phyloP scores from a whole-genome alignment of 225 moss, liverwort and hornwort species.

The Sphagnum tenellum region DNA sequence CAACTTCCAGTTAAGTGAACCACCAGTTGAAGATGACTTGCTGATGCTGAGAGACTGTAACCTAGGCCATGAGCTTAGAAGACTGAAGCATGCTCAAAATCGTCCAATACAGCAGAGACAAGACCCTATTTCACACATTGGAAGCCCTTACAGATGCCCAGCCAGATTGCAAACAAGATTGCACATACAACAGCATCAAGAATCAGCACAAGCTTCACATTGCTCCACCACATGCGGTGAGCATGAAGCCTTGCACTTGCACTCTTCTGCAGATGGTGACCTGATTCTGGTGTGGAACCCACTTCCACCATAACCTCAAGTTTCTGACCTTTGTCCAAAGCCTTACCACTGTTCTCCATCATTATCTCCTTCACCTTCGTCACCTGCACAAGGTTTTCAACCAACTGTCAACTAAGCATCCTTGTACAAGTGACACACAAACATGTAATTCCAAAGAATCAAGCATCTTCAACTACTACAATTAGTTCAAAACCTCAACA shows the following conservation, averaged over 20 bases:
- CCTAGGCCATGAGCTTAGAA: no score
- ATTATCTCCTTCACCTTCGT: slow-evolving; percentile 43
- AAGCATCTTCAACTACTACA: no score
- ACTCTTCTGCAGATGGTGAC: slow-evolving; percentile 3
- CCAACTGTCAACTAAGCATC: no score
- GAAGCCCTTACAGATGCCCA: slow-evolving; percentile 46
- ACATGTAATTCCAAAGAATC: no score
- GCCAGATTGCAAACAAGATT: slow-evolving; percentile 40
- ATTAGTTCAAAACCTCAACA: no score
- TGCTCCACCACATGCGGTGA: slow-evolving; percentile 36
- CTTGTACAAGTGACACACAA: no score
- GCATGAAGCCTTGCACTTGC: slow-evolving; percentile 17
- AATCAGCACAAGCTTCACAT: slow-evolving; percentile 39
- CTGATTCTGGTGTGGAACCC: slow-evolving; percentile 14
- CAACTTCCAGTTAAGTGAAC: no score
- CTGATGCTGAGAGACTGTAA: no score
- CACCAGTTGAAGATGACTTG: no score
- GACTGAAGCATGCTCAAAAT: no score
- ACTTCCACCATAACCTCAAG: slow-evolving; percentile 14
- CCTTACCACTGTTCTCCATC: slow-evolving; percentile 31
- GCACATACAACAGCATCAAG: slow-evolving; percentile 36
- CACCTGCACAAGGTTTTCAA: slow-evolving; percentile 13
- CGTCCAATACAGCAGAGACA: no score
- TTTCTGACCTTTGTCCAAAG: slow-evolving; percentile 33
- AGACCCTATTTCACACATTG: slow-evolving; percentile 15